These are phyloP conservation scores for Hypoxylon rickii DNA, from an alignment of 495 filamentous ascomycete species.

Conservation along the genomic window DNA sequence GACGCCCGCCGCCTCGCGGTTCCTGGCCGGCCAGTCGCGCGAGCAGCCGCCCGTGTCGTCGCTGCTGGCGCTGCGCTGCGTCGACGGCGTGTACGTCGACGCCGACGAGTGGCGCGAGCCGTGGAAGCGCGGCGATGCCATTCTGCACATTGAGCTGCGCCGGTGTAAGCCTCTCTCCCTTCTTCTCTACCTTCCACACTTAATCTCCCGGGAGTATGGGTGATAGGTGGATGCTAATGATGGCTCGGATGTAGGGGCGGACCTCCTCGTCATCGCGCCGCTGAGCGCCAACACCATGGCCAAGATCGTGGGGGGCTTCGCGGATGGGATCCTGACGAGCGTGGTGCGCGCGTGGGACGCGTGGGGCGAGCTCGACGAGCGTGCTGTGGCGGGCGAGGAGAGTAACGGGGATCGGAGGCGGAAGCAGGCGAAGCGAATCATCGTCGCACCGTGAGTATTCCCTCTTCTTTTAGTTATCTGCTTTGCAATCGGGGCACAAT, in stretches of 20 bases:
- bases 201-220: too few species aligned
- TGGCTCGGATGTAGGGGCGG: conserved; percentile 58
- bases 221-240: too few species aligned
- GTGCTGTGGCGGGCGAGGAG: neutral
- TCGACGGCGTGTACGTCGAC: conserved; percentile 76
- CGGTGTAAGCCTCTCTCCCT: conserved; percentile 37
- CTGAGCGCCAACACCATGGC: conserved; percentile 79
- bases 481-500: too few species aligned
- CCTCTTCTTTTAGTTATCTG: neutral
- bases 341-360: conserved; percentile 91
- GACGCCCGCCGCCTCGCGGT: conserved; percentile 69
- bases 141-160: conserved; percentile 85
- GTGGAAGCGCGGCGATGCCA: conserved; percentile 68
- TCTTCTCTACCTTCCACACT: neutral
- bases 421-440: conserved; percentile 55
- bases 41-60: conserved; percentile 69
- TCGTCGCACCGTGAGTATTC: conserved; percentile 56
- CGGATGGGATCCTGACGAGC: conserved; percentile 68
- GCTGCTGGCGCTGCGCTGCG: conserved; percentile 55
- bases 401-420: conserved; percentile 7
- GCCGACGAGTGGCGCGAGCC: conserved; percentile 78
- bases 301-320: conserved; percentile 70
- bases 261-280: conserved; percentile 80
- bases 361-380: conserved; percentile 60
- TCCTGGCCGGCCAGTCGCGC: conserved; percentile 67